Percentiles rank a stretch among this genome's conserved stretches.
phyloP scores from a whole-genome alignment of 345 rosid species.

The Citrus medica region DNA sequence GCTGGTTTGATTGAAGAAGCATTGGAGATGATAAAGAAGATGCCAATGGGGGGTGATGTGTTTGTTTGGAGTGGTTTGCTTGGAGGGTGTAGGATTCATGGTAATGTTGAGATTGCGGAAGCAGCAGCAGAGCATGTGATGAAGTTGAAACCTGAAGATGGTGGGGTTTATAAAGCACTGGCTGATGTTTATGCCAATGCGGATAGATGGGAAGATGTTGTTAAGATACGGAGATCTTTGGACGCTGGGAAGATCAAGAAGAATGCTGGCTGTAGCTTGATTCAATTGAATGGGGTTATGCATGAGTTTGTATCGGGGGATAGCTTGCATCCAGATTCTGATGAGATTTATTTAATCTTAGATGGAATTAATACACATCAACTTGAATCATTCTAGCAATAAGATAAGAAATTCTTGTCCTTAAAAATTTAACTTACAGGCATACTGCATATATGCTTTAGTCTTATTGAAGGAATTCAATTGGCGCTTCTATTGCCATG shows the following conservation, averaged over 20 bases:
- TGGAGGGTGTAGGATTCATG: slow-evolving; percentile 74
- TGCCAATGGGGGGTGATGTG: slow-evolving; percentile 55
- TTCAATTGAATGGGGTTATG: slow-evolving; percentile 33
- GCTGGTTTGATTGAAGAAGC: slow-evolving; percentile 68
- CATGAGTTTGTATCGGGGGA: slow-evolving; percentile 39
- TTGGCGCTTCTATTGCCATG: background rate
- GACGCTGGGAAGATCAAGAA: slow-evolving; percentile 44
- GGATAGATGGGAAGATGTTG: slow-evolving; percentile 69
- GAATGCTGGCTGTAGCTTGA: slow-evolving; percentile 49
- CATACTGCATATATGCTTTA: too few species aligned
- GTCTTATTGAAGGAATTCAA: background rate
- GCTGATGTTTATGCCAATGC: slow-evolving; percentile 59
- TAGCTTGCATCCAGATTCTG: slow-evolving; percentile 30
- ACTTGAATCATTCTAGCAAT: slow-evolving; percentile 6
- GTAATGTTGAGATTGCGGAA: slow-evolving; percentile 62
- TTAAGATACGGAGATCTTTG: slow-evolving; percentile 46
- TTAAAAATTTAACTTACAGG: background rate
- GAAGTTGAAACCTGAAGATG: slow-evolving; percentile 61
- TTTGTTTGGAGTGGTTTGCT: slow-evolving; percentile 75
- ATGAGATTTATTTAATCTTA: slow-evolving; percentile 29
- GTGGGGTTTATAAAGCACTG: slow-evolving; percentile 69
- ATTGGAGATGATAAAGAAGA: slow-evolving; percentile 45
- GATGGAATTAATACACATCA: slow-evolving; percentile 33
- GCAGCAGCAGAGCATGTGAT: slow-evolving; percentile 61
- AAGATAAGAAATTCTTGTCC: background rate